Conservation (phyloP, 2,329 filamentous ascomycete species). For the Calonectria hawksworthii region DNA sequence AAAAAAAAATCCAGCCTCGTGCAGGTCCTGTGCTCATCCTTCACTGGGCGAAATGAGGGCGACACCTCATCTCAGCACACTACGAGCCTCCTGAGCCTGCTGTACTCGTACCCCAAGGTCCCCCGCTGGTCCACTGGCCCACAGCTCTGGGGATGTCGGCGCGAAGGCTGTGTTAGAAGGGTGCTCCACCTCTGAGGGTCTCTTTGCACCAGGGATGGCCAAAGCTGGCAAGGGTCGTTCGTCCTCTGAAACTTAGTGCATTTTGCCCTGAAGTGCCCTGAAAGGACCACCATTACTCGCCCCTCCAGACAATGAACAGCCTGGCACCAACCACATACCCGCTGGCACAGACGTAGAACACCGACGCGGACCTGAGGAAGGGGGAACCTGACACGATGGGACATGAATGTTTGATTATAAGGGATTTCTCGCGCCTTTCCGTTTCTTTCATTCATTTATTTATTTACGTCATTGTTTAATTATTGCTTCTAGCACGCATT, state of each 20-base stretch:
- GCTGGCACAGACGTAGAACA: slow-evolving; percentile 16
- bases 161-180: slow-evolving; percentile 25
- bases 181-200: slow-evolving; percentile 22
- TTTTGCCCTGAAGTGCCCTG: slow-evolving; percentile 11
- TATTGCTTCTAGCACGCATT: not conserved
- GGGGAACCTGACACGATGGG: slow-evolving; percentile 2
- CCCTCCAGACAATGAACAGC: slow-evolving; percentile 6
- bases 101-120: slow-evolving; percentile 17
- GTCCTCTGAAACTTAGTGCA: slow-evolving; percentile 28
- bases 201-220: slow-evolving; percentile 6
- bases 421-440: not conserved
- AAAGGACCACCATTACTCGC: not conserved
- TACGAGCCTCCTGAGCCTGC: slow-evolving; percentile 12
- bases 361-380: not conserved
- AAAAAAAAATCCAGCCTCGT: not conserved
- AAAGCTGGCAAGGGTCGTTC: slow-evolving; percentile 17
- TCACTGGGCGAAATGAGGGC: slow-evolving; percentile 11
- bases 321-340: slow-evolving; percentile 8
- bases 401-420: not conserved
- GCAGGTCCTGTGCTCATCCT: slow-evolving; percentile 1
- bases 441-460: not conserved
- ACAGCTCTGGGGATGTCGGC: slow-evolving; percentile 9
- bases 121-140: slow-evolving; percentile 9
- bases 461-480: not conserved
- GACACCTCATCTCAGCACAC: slow-evolving; percentile 27